Conservation (phyloP, 208 protist genomes). For the Borovskyia barvae region DNA sequence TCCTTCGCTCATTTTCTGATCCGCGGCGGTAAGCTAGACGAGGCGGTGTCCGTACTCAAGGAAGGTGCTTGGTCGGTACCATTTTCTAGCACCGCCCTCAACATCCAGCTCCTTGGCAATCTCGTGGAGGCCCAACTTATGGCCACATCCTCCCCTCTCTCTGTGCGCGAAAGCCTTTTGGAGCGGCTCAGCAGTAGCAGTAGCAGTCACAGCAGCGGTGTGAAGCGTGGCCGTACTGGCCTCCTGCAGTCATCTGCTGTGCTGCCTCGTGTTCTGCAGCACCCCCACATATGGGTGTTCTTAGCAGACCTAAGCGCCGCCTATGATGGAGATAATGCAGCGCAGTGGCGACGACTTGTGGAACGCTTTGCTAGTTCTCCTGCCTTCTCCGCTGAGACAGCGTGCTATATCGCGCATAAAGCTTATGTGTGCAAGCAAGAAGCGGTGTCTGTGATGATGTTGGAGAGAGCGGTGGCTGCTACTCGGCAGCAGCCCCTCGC, state of each 20-base stretch:
- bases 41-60: constrained; percentile 41
- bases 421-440: constrained; percentile 27
- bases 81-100: constrained; percentile 52
- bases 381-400: constrained; percentile 56
- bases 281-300: constrained; percentile 24
- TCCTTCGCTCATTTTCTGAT: constrained; percentile 44
- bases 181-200: constrained; percentile 9
- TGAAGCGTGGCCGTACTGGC: constrained; percentile 19
- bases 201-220: background rate
- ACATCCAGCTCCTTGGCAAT: constrained; percentile 63
- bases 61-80: constrained; percentile 61
- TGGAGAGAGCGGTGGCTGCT: constrained; percentile 43
- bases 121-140: constrained; percentile 57
- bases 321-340: constrained; percentile 9
- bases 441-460: constrained; percentile 24
- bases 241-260: constrained; percentile 22
- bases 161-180: constrained; percentile 13
- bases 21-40: constrained; percentile 19
- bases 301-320: constrained; percentile 25
- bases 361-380: constrained; percentile 25
- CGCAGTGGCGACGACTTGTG: constrained; percentile 10
- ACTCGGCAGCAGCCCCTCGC: constrained; percentile 30
- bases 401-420: constrained; percentile 45
- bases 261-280: constrained; percentile 12
- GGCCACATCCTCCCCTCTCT: background rate